Evolutionary conservation across 2,329 filamentous ascomycete genomes (phyloP), one percentile per base, ranked within the genome.

Genomic region (Setomelanomma holmii): DNA sequence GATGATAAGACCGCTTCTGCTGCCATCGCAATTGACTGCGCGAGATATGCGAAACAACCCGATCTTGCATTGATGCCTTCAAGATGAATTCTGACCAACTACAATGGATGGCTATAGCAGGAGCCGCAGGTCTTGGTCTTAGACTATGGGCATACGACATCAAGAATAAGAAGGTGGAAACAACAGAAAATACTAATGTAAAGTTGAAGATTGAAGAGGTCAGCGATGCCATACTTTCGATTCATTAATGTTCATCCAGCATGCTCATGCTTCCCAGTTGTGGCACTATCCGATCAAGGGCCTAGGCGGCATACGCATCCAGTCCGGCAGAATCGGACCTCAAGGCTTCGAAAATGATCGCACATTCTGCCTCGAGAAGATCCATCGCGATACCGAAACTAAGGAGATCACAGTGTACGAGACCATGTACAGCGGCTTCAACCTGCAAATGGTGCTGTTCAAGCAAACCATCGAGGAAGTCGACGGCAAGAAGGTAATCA

Each of bases 401-500:
- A 47, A 51, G 19, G 49, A 55, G 17, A 47, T 53, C 4, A 51
- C 40, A 23, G 14, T 17, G 11, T 53, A 48, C 17, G 46, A 57
- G 40, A 61, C 58, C 2, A 55, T 59, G 48, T 57, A 55, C 36
- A 61, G 56, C 11, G 53, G 58, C 4, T 59, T 56, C 35, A 38
- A 61, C 22, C 39, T 59, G 4, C 47, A 59, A 20, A 54, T 61
- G 53, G 40, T 53, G 1, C 40, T 61, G 14, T 61, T 61, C 41
- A 48, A 39, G 10, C 56, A 56, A 24, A 33, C 21, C 20, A 21
- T 55, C 11, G 46, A 56, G 35, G 44, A 51, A 22, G 30, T 24
- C 6, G 34, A 49, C 2, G 49, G 40, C 7, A 49, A 45, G 14
- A 51, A 50, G 14, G 45, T 42, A 11, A 22, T 55, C 12, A 45